Conservation (phyloP, 2,329 filamentous ascomycete genomes). For the Colletotrichum sp. region DNA sequence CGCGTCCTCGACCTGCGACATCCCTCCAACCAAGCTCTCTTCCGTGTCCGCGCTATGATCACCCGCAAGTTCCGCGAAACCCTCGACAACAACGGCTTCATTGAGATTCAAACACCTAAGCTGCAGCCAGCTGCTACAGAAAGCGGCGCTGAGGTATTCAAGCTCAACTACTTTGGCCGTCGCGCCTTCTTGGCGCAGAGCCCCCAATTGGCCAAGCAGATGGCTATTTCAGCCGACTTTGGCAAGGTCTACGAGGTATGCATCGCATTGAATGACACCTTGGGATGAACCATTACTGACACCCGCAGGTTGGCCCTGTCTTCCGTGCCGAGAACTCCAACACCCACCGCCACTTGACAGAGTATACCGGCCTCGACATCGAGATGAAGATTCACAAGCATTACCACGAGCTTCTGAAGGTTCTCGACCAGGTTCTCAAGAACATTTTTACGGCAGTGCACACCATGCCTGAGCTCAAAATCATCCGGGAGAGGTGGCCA, state of each 20-base stretch:
- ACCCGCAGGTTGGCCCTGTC: constrained; percentile 71
- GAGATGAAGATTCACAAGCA: constrained; percentile 91
- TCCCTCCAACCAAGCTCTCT: constrained; percentile 85
- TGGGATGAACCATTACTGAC: neutral
- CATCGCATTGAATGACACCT: neutral
- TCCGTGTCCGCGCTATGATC: constrained; percentile 83
- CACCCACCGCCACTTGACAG: constrained; percentile 91
- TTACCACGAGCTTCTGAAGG: constrained; percentile 84
- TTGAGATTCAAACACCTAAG: constrained; percentile 94
- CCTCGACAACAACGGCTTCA: constrained; percentile 78
- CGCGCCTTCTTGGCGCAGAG: constrained; percentile 89
- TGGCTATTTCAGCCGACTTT: constrained; percentile 89
- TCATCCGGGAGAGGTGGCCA: constrained; percentile 83
- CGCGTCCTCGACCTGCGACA: constrained; percentile 86
- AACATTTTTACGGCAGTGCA: constrained; percentile 59
- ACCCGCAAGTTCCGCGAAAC: constrained; percentile 80
- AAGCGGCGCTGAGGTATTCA: constrained; percentile 89
- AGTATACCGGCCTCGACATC: constrained; percentile 91
- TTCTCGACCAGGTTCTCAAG: constrained; percentile 84
- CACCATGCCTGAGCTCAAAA: constrained; percentile 70
- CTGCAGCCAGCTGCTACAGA: constrained; percentile 89
- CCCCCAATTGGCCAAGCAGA: constrained; percentile 91
- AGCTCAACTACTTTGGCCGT: constrained; percentile 88
- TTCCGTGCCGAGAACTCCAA: constrained; percentile 97
- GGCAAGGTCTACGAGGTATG: constrained; percentile 80